phyloP scores from a whole-genome alignment of 2,329 filamentous ascomycete species.

The Fusarium sp. region DNA sequence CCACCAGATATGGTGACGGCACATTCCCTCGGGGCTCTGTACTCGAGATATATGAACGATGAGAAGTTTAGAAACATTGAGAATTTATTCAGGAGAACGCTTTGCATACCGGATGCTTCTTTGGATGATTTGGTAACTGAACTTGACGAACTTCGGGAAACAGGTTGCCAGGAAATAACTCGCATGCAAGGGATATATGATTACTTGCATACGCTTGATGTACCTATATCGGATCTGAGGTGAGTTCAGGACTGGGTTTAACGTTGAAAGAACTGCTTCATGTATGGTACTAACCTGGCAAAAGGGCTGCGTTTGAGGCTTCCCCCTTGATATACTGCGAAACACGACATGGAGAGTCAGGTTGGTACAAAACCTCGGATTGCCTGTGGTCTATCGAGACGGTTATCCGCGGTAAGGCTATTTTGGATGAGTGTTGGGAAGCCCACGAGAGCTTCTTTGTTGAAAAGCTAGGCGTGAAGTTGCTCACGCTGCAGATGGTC shows the following conservation, averaged over 20 bases:
- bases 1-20: conserved; percentile 3
- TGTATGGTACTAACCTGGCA: not conserved
- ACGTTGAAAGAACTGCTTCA: too few species aligned
- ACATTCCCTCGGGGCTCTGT: not conserved
- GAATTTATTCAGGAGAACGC: conserved; percentile 6
- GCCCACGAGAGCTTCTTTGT: conserved; percentile 19
- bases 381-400: conserved; percentile 34
- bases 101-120: conserved; percentile 4
- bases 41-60: conserved; percentile 3
- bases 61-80: conserved; percentile 12
- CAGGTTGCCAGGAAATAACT: not conserved
- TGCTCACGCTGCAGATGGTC: conserved; percentile 30
- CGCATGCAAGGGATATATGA: conserved; percentile 3
- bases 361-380: conserved; percentile 26
- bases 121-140: not conserved
- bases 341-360: not conserved
- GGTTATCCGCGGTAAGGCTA: conserved; percentile 20
- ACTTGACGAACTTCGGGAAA: not conserved
- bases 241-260: too few species aligned
- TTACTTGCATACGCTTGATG: too few species aligned
- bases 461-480: conserved; percentile 19
- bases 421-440: conserved; percentile 18
- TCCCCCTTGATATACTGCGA: conserved; percentile 7
- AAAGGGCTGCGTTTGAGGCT: conserved; percentile 22
- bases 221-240: too few species aligned